Conservation (phyloP, 2,329 filamentous ascomycete genomes). For the Plenodomus tracheiphilus region DNA sequence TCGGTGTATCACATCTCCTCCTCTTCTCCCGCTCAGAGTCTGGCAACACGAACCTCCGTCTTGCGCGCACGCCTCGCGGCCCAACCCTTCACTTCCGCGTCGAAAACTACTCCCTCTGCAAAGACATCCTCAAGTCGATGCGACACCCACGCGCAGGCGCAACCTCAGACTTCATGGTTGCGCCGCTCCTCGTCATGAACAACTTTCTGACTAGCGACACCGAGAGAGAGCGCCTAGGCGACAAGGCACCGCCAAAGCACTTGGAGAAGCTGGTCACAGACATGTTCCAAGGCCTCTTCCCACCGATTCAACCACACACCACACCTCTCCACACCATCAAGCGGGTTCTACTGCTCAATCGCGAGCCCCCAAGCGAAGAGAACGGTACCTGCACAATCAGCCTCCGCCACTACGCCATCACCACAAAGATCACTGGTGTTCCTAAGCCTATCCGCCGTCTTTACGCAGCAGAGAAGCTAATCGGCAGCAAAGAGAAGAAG, state of each 20-base stretch:
- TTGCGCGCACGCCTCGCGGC: slow-evolving; percentile 84
- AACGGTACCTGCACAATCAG: slow-evolving; percentile 73
- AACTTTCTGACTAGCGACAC: slow-evolving; percentile 75
- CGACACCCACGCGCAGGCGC: slow-evolving; percentile 79
- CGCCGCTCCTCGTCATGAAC: slow-evolving; percentile 97
- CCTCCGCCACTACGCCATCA: slow-evolving; percentile 93
- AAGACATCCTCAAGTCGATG: slow-evolving; percentile 83
- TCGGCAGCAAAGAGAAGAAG: slow-evolving; percentile 60
- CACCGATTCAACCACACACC: slow-evolving; percentile 88
- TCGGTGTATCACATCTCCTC: slow-evolving; percentile 90
- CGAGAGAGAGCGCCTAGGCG: slow-evolving; percentile 34
- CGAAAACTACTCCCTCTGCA: slow-evolving; percentile 90
- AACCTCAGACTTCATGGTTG: slow-evolving; percentile 73
- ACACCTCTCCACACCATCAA: slow-evolving; percentile 92
- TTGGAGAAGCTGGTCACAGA: slow-evolving; percentile 91
- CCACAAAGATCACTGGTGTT: slow-evolving; percentile 81
- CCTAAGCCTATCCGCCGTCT: slow-evolving; percentile 82
- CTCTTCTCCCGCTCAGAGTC: slow-evolving; percentile 88
- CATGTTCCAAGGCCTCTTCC: slow-evolving; percentile 94
- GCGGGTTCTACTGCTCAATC: slow-evolving; percentile 85
- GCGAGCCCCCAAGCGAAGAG: slow-evolving; percentile 60
- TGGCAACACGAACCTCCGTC: slow-evolving; percentile 89
- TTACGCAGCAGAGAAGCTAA: slow-evolving; percentile 80
- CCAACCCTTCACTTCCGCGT: slow-evolving; percentile 94
- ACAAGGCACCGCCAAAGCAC: slow-evolving; percentile 80